Percentiles rank a stretch among this genome's conserved stretches.
Evolutionary conservation across 306 rosid genomes (phyloP).

Genomic region (Alnus glutinosa): DNA sequence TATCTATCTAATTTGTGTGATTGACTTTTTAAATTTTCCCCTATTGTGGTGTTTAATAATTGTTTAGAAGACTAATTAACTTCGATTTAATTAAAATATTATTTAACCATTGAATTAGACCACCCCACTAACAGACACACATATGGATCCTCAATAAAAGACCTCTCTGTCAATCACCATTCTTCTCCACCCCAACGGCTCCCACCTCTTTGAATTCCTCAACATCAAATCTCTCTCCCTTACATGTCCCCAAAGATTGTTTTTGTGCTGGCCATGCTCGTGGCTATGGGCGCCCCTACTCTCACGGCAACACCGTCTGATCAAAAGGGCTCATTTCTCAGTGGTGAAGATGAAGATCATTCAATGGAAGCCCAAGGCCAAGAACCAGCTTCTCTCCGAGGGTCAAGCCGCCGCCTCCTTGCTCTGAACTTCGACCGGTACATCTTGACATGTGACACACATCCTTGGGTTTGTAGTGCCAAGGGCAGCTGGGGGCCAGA

Average conservation of each 20-base stretch:
- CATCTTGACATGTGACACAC: slow-evolving; percentile 42
- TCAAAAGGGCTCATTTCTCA: background rate
- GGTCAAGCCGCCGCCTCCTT: slow-evolving; percentile 38
- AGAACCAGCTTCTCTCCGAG: slow-evolving; percentile 24
- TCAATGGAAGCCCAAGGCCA: slow-evolving; percentile 10
- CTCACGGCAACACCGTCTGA: slow-evolving; percentile 16
- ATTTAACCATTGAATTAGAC: slow-evolving; percentile 37
- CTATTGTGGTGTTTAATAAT: too few species aligned
- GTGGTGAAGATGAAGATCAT: background rate
- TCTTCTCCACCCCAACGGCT: slow-evolving; percentile 23
- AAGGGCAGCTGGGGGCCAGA: slow-evolving; percentile 49
- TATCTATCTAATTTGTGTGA: too few species aligned
- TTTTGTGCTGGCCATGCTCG: slow-evolving; percentile 6
- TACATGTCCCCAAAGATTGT: background rate
- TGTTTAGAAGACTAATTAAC: too few species aligned
- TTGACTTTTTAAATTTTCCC: too few species aligned
- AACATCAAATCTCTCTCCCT: background rate
- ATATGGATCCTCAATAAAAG: slow-evolving; percentile 34
- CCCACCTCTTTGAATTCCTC: background rate
- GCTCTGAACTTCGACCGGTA: slow-evolving; percentile 6
- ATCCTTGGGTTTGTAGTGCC: slow-evolving; percentile 42
- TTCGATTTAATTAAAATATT: background rate
- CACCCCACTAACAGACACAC: slow-evolving; percentile 29
- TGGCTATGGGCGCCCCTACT: slow-evolving; percentile 40
- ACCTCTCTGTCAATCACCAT: slow-evolving; percentile 15